Conservation (phyloP, 495 filamentous ascomycete species). For the Aspergillus asperescens region DNA sequence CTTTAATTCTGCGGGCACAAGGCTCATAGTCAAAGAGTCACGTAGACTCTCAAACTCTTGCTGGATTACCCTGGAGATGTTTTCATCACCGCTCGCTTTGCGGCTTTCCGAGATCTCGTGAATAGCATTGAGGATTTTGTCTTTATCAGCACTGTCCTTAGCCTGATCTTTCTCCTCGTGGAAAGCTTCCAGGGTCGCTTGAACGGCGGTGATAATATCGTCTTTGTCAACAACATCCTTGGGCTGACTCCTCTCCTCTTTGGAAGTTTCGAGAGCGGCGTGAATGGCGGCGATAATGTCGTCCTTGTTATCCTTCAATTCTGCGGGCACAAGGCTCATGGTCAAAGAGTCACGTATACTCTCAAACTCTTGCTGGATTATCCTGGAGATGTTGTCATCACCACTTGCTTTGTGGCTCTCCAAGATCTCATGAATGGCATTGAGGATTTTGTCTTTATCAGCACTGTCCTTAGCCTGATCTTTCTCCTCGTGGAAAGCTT, state of each 20-base stretch:
- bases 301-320: constrained; percentile 34
- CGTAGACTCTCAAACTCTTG: no score
- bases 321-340: constrained; percentile 23
- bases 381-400: background rate
- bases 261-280: constrained; percentile 60
- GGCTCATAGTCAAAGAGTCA: no score
- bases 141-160: constrained; percentile 47
- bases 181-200: constrained; percentile 62
- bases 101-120: background rate
- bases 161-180: constrained; percentile 58
- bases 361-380: background rate
- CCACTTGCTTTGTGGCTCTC: background rate
- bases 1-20: no score
- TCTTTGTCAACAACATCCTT: constrained; percentile 29
- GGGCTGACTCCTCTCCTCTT: background rate
- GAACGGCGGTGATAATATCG: constrained; percentile 61
- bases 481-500: constrained; percentile 66
- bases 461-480: constrained; percentile 46
- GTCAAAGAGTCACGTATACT: background rate
- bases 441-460: constrained; percentile 22
- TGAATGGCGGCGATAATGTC: constrained; percentile 62
- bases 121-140: background rate
- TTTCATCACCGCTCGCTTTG: background rate
- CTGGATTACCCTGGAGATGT: background rate
- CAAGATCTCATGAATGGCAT: background rate